These are phyloP conservation scores for Brasilioporus rufonigricans DNA, from an alignment of 768 basidiomycete genomes.

Conservation along the genomic window DNA sequence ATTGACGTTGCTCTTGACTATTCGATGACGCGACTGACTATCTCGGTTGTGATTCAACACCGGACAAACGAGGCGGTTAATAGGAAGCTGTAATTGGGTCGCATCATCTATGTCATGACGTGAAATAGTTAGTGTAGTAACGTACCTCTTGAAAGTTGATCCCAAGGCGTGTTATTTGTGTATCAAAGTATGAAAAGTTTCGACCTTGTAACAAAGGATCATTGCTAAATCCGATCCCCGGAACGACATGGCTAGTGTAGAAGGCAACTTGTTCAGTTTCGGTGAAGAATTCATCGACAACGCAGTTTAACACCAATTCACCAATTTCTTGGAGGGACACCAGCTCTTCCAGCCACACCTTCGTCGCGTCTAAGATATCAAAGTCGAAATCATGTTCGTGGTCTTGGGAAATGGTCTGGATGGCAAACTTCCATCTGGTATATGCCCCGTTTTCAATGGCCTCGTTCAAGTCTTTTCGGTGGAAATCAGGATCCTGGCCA, in stretches of 20 bases:
- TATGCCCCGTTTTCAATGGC: slow-evolving; percentile 71
- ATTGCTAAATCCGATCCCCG: slow-evolving; percentile 68
- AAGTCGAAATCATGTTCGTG: slow-evolving; percentile 83
- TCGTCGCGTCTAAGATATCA: slow-evolving; percentile 85
- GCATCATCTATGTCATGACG: not conserved
- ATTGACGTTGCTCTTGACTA: slow-evolving; percentile 59
- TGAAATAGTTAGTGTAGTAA: too few relatives aligned
- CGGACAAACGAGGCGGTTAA: slow-evolving; percentile 79
- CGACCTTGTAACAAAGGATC: slow-evolving; percentile 82
- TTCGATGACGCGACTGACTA: slow-evolving; percentile 55
- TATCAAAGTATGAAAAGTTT: slow-evolving; percentile 87
- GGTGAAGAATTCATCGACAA: slow-evolving; percentile 75
- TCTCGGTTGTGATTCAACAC: slow-evolving; percentile 69
- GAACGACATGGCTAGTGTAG: slow-evolving; percentile 63
- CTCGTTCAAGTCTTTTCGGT: slow-evolving; percentile 82
- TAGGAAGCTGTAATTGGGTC: slow-evolving; percentile 55
- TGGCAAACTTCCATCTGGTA: slow-evolving; percentile 78
- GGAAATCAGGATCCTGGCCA: slow-evolving; percentile 90
- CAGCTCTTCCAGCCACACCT: slow-evolving; percentile 80
- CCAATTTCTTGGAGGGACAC: slow-evolving; percentile 79
- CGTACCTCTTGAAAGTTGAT: slow-evolving; percentile 71
- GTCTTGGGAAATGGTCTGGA: slow-evolving; percentile 60
- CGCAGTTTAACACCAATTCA: slow-evolving; percentile 62
- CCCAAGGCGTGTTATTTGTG: slow-evolving; percentile 77
- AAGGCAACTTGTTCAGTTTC: slow-evolving; percentile 90